Base-by-base conservation (phyloP, 192 early-diverging fungal species). In the Cladochytrium replicatum region DNA sequence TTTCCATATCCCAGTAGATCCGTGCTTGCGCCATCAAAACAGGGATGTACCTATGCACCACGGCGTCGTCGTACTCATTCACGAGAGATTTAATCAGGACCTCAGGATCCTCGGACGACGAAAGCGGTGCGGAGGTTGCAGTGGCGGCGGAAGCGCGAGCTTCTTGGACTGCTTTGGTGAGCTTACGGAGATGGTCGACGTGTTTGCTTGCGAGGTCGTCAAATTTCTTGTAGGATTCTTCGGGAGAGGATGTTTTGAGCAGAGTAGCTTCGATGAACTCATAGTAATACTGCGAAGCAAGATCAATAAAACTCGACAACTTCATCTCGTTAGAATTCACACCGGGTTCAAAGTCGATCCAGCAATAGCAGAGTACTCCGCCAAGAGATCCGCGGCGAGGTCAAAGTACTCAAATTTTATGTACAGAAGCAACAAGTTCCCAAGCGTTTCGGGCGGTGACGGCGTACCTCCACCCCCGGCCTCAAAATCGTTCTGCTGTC, bases 1-100 rank as follows among this genome's bases (percentile, higher is more conserved):
- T 79, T 26, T 76, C 72, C 58, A 71, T 57, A 37, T 80, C 78
- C 78, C 78, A 80, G 56, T 80, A 80, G 29, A 80, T 79, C 38
- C 71, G 75, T 8, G 78, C 75, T 50, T 80, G 78, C 7, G 78
- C 75, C 78, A 80, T 80, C 8, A 80, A 48, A 29, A 80, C 64
- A 0, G 78, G 74, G 41, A 80, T 78, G 52, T 80, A 79, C 41
- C 69, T 74, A 32, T 7, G n/a, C 37, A 78, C 72, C 7, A 78
- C 72, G 0, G 57, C 72, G 43, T 75, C 69, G 39, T 80, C 78
- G 55, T 77, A 80, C 37, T 80, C 78, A 27, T 66, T 60, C 6
- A 80, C 74, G 11, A 57, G 47, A 7, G 59, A 60, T 41, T 80
- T 80, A 4, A 80, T 60, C 6, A 59, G 39, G n/a, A 78, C 78